These are phyloP conservation scores for Hanseniaspora uvarum DNA, from an alignment of 1,139 yeast species.

Conservation along the genomic window DNA sequence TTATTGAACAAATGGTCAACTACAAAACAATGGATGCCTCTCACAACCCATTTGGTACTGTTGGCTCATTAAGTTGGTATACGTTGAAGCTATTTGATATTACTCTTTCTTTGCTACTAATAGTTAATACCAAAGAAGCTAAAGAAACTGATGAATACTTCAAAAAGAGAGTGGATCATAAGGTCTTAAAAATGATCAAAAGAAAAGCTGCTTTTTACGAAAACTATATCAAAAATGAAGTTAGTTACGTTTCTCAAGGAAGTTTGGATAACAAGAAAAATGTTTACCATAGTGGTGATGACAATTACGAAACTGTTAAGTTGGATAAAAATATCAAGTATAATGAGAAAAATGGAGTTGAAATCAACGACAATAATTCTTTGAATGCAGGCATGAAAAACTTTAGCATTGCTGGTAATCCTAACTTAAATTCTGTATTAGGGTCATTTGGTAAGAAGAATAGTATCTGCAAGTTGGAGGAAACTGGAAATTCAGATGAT, in stretches of 20 bases:
- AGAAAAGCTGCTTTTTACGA: constrained; percentile 19
- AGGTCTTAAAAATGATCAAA: constrained; percentile 27
- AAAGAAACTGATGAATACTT: constrained; percentile 14
- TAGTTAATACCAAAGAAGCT: constrained; percentile 23
- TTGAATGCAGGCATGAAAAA: background rate
- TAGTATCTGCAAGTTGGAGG: background rate
- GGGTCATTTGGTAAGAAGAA: background rate
- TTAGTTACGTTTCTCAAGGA: background rate
- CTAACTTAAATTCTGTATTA: background rate
- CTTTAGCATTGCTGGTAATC: background rate
- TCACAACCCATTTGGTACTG: constrained; percentile 35
- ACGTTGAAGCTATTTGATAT: constrained; percentile 48
- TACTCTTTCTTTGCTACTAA: constrained; percentile 45
- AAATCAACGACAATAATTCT: background rate
- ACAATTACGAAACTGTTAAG: constrained; percentile 4
- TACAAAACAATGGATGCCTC: constrained; percentile 44
- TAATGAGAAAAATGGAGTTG: background rate
- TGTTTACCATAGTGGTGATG: constrained; percentile 14
- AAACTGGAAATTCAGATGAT: background rate
- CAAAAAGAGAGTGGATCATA: constrained; percentile 20
- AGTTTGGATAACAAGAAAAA: background rate
- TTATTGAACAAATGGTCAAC: constrained; percentile 42
- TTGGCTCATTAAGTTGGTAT: constrained; percentile 52
- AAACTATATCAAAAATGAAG: constrained; percentile 5
- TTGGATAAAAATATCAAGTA: constrained; percentile 8